Base-by-base conservation (phyloP, 1,139 yeast species). In the Scheffersomyces lignicola region DNA sequence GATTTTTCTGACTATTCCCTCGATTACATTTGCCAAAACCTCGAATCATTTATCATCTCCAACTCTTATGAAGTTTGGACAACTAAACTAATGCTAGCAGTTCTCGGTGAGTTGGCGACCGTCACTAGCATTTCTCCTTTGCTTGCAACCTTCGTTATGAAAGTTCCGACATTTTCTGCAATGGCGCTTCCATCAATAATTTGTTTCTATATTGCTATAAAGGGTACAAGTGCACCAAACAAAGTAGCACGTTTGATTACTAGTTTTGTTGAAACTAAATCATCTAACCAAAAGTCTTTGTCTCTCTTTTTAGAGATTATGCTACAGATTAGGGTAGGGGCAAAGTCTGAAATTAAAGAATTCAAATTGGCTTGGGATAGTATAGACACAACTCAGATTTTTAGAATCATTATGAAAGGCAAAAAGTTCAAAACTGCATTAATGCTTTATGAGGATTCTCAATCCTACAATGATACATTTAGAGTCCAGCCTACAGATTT, bases 361-460 rank as follows among this genome's bases (percentile, higher is more conserved):
- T 80, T 73, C 40, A 47, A 46, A 2, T 43, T 47, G 1, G 52
- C 78, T 1, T 73, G 69, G 39, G 39, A 49, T 2, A 48, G 46
- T 0, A 36, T 80, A 7, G 63, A 73, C 34, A 41, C 66, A 3
- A 37, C 44, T 1, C 27, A 31, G 2, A 46, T 74, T 7, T 70
- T 56, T 39, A 30, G 52, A 4, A 44, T 68, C 8, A 74, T 84
- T 0, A 42, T 64, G 0, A 40, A 52, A 2, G 53, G 62, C 11
- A 62, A 62, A 2, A 55, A 67, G 31, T 60, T 62, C 12, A 66
- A 70, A 35, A 63, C 82, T 7, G 75, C 84, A 0, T 53, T 78
- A 25, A 54, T 81, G 65, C 34, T 82, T 0, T 67, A 74, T 42
- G 92, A 83, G 45, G 86, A 80, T 39, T 52, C 52, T 33, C 42